Evolutionary conservation across 2,329 filamentous ascomycete genomes (phyloP).

Genomic region (Xylariales sp.): DNA sequence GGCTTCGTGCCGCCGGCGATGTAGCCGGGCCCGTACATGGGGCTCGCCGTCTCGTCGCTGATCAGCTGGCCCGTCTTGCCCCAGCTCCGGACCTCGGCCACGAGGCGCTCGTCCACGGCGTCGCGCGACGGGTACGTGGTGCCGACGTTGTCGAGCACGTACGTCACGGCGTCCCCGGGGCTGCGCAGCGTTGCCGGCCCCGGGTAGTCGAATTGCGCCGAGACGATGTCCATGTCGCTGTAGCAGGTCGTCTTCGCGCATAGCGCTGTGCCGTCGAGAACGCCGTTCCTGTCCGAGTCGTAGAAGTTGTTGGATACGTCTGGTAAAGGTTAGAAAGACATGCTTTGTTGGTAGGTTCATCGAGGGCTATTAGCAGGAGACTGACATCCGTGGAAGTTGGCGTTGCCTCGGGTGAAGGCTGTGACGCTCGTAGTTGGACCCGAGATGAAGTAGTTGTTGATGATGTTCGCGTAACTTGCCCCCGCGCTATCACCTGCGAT

Average conservation of each 20-base stretch:
- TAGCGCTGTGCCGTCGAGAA: conserved; percentile 60
- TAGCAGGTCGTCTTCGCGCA: conserved; percentile 58
- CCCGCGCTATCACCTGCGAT: conserved; percentile 63
- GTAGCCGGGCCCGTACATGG: conserved; percentile 55
- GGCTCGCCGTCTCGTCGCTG: conserved; percentile 56
- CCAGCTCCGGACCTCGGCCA: conserved; percentile 58
- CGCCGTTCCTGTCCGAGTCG: conserved; percentile 62
- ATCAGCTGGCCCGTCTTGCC: conserved; percentile 59
- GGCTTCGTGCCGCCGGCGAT: conserved; percentile 54
- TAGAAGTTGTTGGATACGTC: conserved; percentile 64
- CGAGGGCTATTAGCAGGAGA: background rate
- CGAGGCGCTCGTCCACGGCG: conserved; percentile 55
- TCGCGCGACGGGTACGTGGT: conserved; percentile 58
- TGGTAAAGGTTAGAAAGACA: conserved; percentile 28
- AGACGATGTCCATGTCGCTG: conserved; percentile 58
- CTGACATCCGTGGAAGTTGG: conserved; percentile 62
- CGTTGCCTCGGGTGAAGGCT: conserved; percentile 66
- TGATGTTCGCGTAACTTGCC: conserved; percentile 62
- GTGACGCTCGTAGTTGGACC: conserved; percentile 62
- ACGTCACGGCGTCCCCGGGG: conserved; percentile 54
- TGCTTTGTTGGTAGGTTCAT: no score
- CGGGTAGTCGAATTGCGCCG: conserved; percentile 56
- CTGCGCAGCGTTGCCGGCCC: conserved; percentile 54
- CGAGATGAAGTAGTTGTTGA: conserved; percentile 68
- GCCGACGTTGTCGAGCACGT: conserved; percentile 56